A percentile compares a stretch with the other conserved stretches of the same genome.
Conservation (phyloP, 108 stramenopile genomes). For the Heterococcus sp. region DNA sequence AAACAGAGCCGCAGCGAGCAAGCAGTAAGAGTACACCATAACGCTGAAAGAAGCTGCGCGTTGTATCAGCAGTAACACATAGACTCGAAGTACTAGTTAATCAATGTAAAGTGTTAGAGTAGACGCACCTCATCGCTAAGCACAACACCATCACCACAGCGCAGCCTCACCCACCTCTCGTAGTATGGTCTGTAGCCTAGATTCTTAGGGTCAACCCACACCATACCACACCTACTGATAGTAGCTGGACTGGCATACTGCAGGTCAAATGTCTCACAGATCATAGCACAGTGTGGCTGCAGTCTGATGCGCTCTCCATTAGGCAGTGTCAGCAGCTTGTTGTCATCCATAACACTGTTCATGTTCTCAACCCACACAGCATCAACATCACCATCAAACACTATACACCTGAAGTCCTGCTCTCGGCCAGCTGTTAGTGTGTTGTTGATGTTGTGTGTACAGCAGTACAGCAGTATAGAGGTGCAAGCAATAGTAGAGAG, state of each 20-base stretch:
- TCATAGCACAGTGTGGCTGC: conserved; percentile 69
- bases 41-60: no score
- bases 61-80: no score
- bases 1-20: no score
- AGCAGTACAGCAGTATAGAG: no score
- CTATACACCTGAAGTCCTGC: conserved; percentile 67
- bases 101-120: no score
- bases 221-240: conserved; percentile 71
- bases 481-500: no score
- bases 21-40: no score
- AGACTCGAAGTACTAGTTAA: no score
- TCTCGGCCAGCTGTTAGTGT: conserved; percentile 48
- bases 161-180: conserved; percentile 60
- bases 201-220: conserved; percentile 72
- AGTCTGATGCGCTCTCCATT: conserved; percentile 73
- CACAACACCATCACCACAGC: conserved; percentile 50
- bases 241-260: conserved; percentile 74
- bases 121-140: conserved; percentile 19
- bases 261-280: conserved; percentile 70
- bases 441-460: no score
- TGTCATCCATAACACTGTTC: conserved; percentile 73
- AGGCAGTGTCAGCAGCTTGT: conserved; percentile 67
- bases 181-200: conserved; percentile 63
- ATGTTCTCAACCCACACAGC: conserved; percentile 74
- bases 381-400: conserved; percentile 72